phyloP scores from a whole-genome alignment of 768 basidiomycete genomes.

The Suillus americanus region DNA sequence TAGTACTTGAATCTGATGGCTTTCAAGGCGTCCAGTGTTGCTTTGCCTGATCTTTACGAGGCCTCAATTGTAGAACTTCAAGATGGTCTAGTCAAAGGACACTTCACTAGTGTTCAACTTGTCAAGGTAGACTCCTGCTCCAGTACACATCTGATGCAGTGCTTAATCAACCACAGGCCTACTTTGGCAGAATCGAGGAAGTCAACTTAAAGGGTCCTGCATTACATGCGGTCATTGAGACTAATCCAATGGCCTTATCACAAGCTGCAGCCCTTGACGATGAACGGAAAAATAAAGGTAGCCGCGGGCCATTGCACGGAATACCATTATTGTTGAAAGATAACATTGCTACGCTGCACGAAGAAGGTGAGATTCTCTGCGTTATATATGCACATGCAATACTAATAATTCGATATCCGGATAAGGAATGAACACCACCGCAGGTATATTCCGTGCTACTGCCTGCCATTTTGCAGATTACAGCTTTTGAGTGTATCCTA shows the following conservation, averaged over 20 bases:
- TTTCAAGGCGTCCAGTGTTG: neutral
- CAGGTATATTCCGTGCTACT: neutral
- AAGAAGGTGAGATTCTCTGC: conserved; percentile 14
- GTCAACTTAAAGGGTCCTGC: conserved; percentile 62
- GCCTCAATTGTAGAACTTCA: neutral
- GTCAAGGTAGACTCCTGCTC: neutral
- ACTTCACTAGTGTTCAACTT: neutral
- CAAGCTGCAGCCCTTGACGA: conserved; percentile 51
- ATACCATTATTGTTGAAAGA: conserved; percentile 54
- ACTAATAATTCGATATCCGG: neutral
- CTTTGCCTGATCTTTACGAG: neutral
- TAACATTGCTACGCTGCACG: conserved; percentile 22
- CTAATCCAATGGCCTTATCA: conserved; percentile 50
- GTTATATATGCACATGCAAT: neutral
- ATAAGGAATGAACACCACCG: neutral
- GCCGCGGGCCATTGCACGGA: conserved; percentile 48
- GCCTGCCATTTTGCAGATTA: neutral
- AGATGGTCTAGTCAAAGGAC: neutral
- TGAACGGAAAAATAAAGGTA: conserved; percentile 41
- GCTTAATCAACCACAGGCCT: conserved; percentile 41
- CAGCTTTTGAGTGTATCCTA: neutral
- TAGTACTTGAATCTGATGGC: neutral
- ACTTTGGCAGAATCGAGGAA: conserved; percentile 65
- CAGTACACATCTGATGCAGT: neutral
- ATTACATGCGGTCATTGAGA: conserved; percentile 59